These are phyloP conservation scores for Xylaria grammica DNA, from an alignment of 495 filamentous ascomycete genomes.

Conservation along the genomic window DNA sequence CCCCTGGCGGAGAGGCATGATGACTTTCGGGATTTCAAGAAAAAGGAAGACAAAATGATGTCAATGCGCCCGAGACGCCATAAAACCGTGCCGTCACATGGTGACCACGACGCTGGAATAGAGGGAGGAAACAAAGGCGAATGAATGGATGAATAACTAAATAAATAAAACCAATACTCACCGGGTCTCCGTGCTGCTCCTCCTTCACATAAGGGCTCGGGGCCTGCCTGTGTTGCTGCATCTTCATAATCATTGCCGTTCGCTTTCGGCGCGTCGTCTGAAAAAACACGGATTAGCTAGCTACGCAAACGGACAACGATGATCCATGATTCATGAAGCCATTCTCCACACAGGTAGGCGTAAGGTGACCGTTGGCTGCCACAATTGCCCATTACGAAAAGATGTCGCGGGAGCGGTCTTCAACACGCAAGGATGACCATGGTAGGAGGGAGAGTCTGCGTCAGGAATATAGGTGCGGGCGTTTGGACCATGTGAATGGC, in stretches of 20 bases:
- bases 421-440: conserved; percentile 23
- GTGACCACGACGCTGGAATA: not conserved
- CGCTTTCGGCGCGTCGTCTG: conserved; percentile 26
- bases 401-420: not conserved
- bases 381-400: conserved; percentile 1
- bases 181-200: conserved; percentile 34
- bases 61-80: not conserved
- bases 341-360: conserved; percentile 19
- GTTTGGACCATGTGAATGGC: not conserved
- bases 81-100: not conserved
- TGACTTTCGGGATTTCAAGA: not conserved
- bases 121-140: not conserved
- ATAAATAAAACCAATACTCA: conserved; percentile 29
- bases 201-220: conserved; percentile 38
- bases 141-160: too few species aligned
- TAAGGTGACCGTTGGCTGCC: conserved; percentile 5
- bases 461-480: conserved; percentile 8
- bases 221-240: conserved; percentile 39
- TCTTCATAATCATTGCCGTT: conserved; percentile 38
- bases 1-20: conserved; percentile 17
- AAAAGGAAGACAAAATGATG: not conserved
- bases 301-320: conserved; percentile 12
- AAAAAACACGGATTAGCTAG: conserved; percentile 25
- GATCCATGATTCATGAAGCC: conserved; percentile 22
- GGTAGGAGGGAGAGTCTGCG: not conserved